Conservation (phyloP, 2,329 filamentous ascomycete genomes). For the Bimuria novae-zelandiae region DNA sequence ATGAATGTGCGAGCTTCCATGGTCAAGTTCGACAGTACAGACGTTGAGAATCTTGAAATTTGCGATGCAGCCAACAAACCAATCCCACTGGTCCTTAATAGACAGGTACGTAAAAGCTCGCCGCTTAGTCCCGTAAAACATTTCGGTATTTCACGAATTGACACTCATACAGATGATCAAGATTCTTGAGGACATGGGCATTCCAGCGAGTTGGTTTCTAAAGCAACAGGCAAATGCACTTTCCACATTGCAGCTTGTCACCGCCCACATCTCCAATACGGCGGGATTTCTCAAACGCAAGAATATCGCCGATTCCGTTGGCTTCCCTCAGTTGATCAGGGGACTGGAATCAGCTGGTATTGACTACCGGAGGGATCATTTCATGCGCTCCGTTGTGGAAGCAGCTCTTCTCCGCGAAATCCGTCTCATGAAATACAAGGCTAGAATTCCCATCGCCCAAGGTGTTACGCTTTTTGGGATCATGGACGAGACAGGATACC, state of each 20-base stretch:
- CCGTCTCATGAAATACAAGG: slow-evolving; percentile 74
- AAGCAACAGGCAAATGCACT: slow-evolving; percentile 65
- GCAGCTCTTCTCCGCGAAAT: slow-evolving; percentile 69
- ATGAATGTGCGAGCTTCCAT: slow-evolving; percentile 72
- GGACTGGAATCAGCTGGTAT: slow-evolving; percentile 61
- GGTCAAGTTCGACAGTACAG: slow-evolving; percentile 69
- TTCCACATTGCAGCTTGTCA: slow-evolving; percentile 61
- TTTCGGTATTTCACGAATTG: too few relatives aligned
- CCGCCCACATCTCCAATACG: slow-evolving; percentile 62
- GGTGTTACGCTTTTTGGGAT: slow-evolving; percentile 77
- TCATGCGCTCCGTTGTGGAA: slow-evolving; percentile 68
- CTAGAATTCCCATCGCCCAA: slow-evolving; percentile 69
- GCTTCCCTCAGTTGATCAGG: slow-evolving; percentile 65
- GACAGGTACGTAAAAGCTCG: slow-evolving; percentile 4
- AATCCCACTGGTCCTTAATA: slow-evolving; percentile 12
- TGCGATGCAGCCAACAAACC: slow-evolving; percentile 70
- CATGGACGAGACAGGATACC: slow-evolving; percentile 75
- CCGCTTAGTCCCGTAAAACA: too few relatives aligned
- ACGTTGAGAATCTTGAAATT: slow-evolving; percentile 63
- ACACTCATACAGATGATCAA: slow-evolving; percentile 73
- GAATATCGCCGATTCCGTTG: slow-evolving; percentile 61
- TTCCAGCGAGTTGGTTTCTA: slow-evolving; percentile 62
- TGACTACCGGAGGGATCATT: slow-evolving; percentile 67
- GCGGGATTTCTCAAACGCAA: slow-evolving; percentile 66
- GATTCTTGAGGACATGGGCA: slow-evolving; percentile 76